These are phyloP conservation scores for Starmerella vaccinii DNA, from an alignment of 805 yeast genomes.

Conservation along the genomic window DNA sequence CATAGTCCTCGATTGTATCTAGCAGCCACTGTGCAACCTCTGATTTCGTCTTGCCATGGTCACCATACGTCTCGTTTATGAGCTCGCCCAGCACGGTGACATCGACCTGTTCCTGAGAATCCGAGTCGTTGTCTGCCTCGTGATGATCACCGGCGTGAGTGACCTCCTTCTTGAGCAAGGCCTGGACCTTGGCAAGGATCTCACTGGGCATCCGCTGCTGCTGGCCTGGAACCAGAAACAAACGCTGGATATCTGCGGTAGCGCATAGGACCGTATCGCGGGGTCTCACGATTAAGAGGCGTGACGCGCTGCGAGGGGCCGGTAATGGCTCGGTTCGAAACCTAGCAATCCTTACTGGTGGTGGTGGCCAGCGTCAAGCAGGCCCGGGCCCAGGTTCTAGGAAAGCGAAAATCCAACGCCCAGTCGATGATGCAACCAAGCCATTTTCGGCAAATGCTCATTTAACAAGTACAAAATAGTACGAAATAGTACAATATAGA, in stretches of 20 bases:
- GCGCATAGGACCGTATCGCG: constrained; percentile 2
- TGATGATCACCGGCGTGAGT: background rate
- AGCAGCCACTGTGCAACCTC: constrained; percentile 16
- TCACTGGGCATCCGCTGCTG: constrained; percentile 7
- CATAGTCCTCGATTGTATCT: constrained; percentile 16
- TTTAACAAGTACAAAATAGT: too few relatives aligned
- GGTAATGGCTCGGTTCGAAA: background rate
- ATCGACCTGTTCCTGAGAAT: constrained; percentile 12
- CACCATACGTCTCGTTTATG: constrained; percentile 15
- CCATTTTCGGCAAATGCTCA: too few relatives aligned
- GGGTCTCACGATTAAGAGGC: background rate
- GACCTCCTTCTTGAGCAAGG: constrained; percentile 1
- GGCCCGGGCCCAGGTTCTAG: too few relatives aligned
- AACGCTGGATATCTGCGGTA: background rate
- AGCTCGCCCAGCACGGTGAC: constrained; percentile 18
- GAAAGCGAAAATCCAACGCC: too few relatives aligned
- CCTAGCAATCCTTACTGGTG: constrained; percentile 1
- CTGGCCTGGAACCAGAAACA: constrained; percentile 1
- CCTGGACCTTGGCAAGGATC: constrained; percentile 6
- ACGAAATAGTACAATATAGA: background rate
- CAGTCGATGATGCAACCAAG: too few relatives aligned
- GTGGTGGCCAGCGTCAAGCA: background rate
- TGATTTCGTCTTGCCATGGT: constrained; percentile 9
- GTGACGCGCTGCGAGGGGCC: background rate
- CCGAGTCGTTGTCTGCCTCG: background rate